Evolutionary conservation across 495 filamentous ascomycete species (phyloP), one percentile per base, ranked within the genome.

Genomic region (Aspergillus conjunctus): DNA sequence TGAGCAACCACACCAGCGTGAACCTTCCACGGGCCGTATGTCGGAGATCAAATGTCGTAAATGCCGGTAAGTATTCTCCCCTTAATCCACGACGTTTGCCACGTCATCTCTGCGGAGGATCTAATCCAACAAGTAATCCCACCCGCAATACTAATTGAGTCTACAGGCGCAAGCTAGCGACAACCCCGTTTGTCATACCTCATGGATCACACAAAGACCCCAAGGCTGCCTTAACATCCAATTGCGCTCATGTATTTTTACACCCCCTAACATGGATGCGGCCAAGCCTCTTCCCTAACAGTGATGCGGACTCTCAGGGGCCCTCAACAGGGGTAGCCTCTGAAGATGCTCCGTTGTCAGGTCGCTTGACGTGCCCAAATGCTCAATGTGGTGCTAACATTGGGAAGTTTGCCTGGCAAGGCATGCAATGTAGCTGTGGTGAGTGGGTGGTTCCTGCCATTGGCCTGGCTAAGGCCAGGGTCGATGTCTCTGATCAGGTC

Each of bases 191-290:
- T 69, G 72, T 90, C 22, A 71, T 86, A 49, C 74, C 77, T 4
- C 88, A 91, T 70, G 71, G 72, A 26, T 64, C 73, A 51, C 51
- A 67, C 45, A 58, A 63, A 11, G 59, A 56, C 21, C 58, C 60
- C 31, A 73, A 68, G 53, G 41, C 60, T 14, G 51, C 66, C 48
- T 46, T 59, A 20, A 54, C n/a, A 18, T 57, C 70, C 33, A 67
- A 74, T 26, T 98, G 93, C 66, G 86, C 88, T 6, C 94, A 98
- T 68, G 81, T 91, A 61, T 97, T 96, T 73, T 70, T 98, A 54
- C 91, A 97, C 56, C 91, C 92, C 2, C 81, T 98, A 18, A 90
- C 87, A 18, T 98, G 93, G 95, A 98, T 98, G 94, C 84, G 88
- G 3, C 79, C 87, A 0, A 87, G 85, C 63, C 83, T 98, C 14